Evolutionary conservation across 352 stramenopile genomes (phyloP).

Genomic region (Pythium dissotocum): DNA sequence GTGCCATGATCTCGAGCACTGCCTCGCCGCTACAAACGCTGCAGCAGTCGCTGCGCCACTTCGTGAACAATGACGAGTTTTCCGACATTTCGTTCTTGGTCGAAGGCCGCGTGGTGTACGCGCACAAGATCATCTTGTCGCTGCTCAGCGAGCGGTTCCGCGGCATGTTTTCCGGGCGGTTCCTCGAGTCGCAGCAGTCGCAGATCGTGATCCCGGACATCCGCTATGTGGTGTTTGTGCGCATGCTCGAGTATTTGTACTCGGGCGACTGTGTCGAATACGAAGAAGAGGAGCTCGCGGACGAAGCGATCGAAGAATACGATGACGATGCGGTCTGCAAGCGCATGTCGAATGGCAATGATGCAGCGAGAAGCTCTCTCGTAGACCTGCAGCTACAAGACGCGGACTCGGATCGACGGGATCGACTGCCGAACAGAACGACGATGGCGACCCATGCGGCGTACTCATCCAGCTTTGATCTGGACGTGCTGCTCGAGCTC

Average conservation of each 20-base stretch:
- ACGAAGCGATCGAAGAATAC: conserved; percentile 7
- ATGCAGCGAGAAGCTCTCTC: conserved; percentile 11
- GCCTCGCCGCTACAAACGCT: conserved; percentile 64
- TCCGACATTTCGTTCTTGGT: conserved; percentile 96
- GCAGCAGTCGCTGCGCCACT: conserved; percentile 81
- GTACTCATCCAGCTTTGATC: conserved; percentile 35
- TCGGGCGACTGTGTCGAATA: conserved; percentile 58
- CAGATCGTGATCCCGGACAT: conserved; percentile 92
- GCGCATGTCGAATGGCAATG: conserved; percentile 27
- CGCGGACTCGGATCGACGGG: not conserved
- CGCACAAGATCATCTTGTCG: conserved; percentile 94
- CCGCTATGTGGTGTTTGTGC: conserved; percentile 88
- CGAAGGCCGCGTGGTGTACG: conserved; percentile 91
- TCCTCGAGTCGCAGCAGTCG: conserved; percentile 80
- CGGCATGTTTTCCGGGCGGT: conserved; percentile 94
- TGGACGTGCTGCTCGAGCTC: conserved; percentile 86
- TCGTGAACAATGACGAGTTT: conserved; percentile 93
- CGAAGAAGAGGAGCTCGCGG: conserved; percentile 15
- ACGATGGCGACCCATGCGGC: not conserved
- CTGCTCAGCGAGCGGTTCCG: conserved; percentile 93
- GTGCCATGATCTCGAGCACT: conserved; percentile 73
- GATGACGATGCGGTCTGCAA: conserved; percentile 9
- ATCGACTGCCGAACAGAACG: not conserved
- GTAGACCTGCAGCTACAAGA: conserved; percentile 4
- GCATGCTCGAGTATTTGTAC: conserved; percentile 96